Evolutionary conservation across 176 grass and related monocot genomes (phyloP).

Genomic region (Phoenix dactylifera): DNA sequence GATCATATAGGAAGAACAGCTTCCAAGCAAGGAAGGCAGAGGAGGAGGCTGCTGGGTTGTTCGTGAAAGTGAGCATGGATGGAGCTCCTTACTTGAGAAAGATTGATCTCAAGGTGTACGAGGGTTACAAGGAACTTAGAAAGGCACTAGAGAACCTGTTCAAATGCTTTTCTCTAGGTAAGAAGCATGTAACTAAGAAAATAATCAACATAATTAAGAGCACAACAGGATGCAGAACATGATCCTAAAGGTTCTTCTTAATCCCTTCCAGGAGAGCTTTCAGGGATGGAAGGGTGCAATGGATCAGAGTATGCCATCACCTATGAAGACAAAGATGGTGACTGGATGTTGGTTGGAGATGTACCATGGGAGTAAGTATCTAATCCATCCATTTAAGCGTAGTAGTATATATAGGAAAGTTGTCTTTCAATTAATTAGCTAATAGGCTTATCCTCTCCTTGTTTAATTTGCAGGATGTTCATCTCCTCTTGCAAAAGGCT

Average conservation of each 20-base stretch:
- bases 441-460: not conserved
- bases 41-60: slow-evolving; percentile 31
- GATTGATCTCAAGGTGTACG: slow-evolving; percentile 72
- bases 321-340: slow-evolving; percentile 87
- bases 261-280: not conserved
- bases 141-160: slow-evolving; percentile 59
- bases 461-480: slow-evolving; percentile 57
- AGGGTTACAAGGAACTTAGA: slow-evolving; percentile 63
- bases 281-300: not conserved
- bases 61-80: slow-evolving; percentile 94
- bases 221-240: too few species aligned
- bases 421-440: not conserved
- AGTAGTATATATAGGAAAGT: too few species aligned
- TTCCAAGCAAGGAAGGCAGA: slow-evolving; percentile 44
- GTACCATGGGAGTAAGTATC: slow-evolving; percentile 88
- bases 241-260: not conserved
- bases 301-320: slow-evolving; percentile 36
- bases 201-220: not conserved
- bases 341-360: slow-evolving; percentile 87
- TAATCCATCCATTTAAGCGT: too few species aligned
- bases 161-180: slow-evolving; percentile 37
- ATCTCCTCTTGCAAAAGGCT: slow-evolving; percentile 85
- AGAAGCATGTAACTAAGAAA: not conserved
- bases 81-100: slow-evolving; percentile 85
- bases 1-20: slow-evolving; percentile 61